Conservation (phyloP, 345 rosid species). For the Raphanus raphanistrum region DNA sequence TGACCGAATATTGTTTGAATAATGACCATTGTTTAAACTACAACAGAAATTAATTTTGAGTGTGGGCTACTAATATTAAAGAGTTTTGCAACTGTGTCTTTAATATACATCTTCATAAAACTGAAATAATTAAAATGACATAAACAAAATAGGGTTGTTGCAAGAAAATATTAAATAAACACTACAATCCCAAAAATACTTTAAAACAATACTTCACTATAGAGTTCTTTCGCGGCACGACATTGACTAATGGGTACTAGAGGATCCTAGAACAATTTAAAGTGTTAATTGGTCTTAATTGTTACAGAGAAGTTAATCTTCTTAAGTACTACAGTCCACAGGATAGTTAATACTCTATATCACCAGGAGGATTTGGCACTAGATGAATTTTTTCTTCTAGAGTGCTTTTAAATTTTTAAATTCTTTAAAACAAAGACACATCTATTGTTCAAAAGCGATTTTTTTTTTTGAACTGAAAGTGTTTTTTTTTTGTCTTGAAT, state of each 20-base stretch:
- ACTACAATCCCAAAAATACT: slow-evolving; percentile 16
- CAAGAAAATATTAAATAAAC: slow-evolving; percentile 26
- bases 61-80: background rate
- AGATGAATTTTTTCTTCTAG: too few relatives aligned
- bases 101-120: slow-evolving; percentile 1
- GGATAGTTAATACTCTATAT: background rate
- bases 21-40: background rate
- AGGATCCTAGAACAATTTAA: slow-evolving; percentile 13
- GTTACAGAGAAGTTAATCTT: background rate
- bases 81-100: background rate
- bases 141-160: slow-evolving; percentile 17
- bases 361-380: too few relatives aligned
- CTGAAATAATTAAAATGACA: background rate
- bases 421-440: too few relatives aligned
- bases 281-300: slow-evolving; percentile 15
- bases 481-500: too few relatives aligned
- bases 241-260: slow-evolving; percentile 16
- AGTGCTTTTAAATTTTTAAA: too few relatives aligned
- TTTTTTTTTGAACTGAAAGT: too few relatives aligned
- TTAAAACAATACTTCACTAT: background rate
- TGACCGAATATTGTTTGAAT: background rate
- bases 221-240: slow-evolving; percentile 25
- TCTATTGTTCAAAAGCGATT: too few relatives aligned
- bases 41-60: background rate
- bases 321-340: background rate